Evolutionary conservation across 2,329 filamentous ascomycete species (phyloP).

Genomic region (Microdochium paspali): DNA sequence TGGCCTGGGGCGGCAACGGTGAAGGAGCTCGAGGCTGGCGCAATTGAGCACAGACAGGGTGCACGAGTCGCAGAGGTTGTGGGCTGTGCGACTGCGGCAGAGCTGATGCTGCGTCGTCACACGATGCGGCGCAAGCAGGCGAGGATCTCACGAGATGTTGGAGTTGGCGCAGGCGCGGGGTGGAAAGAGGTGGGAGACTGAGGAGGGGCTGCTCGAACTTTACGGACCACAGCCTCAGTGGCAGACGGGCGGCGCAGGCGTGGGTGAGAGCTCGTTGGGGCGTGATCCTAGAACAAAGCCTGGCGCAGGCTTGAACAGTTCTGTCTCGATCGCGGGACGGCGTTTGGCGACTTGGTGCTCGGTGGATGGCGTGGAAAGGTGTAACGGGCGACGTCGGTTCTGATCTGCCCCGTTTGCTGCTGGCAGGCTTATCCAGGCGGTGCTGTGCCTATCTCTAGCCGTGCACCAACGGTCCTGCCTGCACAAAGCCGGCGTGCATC

Average conservation of each 20-base stretch:
- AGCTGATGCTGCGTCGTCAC: neutral
- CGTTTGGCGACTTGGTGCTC: no score
- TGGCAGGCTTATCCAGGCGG: no score
- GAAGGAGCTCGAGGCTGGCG: neutral
- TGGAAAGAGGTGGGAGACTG: neutral
- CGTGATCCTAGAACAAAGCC: no score
- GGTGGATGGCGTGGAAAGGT: no score
- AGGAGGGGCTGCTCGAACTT: neutral
- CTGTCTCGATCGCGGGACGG: no score
- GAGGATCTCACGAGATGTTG: neutral
- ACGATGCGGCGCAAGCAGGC: neutral
- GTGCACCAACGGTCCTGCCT: no score
- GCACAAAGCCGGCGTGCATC: no score
- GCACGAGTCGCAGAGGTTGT: neutral
- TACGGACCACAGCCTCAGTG: neutral
- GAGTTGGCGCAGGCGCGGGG: neutral
- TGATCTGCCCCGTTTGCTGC: no score
- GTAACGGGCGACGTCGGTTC: no score
- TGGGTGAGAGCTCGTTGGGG: no score
- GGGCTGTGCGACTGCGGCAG: neutral
- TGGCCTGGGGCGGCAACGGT: neutral
- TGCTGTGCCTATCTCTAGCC: no score
- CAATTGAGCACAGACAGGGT: neutral
- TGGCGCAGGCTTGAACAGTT: no score
- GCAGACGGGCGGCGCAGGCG: neutral